Conservation (phyloP, 768 basidiomycete genomes). For the Suillus discolor region DNA sequence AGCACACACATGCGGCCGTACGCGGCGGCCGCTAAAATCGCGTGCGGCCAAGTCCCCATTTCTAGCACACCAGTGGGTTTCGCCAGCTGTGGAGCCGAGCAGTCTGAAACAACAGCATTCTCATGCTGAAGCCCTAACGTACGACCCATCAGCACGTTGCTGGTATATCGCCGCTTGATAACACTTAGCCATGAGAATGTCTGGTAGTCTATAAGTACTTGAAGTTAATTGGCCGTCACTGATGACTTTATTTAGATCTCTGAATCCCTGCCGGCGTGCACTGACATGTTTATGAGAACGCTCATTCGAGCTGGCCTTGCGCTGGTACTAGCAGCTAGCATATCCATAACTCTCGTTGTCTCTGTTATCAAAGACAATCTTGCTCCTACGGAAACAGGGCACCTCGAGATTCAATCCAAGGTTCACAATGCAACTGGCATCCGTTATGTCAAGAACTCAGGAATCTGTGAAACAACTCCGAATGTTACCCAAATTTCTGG, state of each 20-base stretch:
- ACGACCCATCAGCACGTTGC: no score
- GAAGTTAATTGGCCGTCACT: not conserved
- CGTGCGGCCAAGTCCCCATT: not conserved
- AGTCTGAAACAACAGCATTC: not conserved
- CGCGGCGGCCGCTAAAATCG: no score
- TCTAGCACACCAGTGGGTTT: not conserved
- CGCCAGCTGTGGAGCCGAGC: not conserved
- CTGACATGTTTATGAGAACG: conserved; percentile 18
- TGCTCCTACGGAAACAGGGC: not conserved
- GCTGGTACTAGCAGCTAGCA: conserved; percentile 12
- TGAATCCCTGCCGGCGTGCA: not conserved
- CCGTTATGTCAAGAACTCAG: conserved; percentile 58
- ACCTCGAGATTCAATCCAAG: conserved; percentile 19
- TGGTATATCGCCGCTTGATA: no score
- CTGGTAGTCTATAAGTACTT: not conserved
- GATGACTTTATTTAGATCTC: not conserved
- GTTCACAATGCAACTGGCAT: conserved; percentile 32
- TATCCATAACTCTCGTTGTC: conserved; percentile 1
- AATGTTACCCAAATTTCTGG: conserved; percentile 65
- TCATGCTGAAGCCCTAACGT: not conserved
- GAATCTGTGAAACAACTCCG: conserved; percentile 67
- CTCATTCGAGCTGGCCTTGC: conserved; percentile 1
- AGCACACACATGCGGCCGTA: no score
- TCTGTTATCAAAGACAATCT: not conserved
- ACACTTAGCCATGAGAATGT: no score